phyloP scores from a whole-genome alignment of 2,329 filamentous ascomycete genomes.

The Lachnum nothofagi region DNA sequence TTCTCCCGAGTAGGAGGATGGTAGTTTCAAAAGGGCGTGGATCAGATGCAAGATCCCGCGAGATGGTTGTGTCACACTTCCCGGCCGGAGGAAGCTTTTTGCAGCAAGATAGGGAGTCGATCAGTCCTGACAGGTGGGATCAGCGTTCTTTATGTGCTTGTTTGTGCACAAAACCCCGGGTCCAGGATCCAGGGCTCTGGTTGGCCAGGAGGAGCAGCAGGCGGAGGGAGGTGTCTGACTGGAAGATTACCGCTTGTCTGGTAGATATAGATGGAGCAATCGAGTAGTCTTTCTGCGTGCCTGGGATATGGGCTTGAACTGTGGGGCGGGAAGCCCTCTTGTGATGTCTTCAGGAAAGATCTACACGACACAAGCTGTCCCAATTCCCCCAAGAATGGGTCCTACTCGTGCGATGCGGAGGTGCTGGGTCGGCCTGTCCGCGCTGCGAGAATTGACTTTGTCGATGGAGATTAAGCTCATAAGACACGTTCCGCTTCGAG shows the following conservation, averaged over 20 bases:
- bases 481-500: slow-evolving; percentile 20
- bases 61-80: slow-evolving; percentile 19
- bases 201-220: slow-evolving; percentile 15
- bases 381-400: slow-evolving; percentile 12
- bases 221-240: slow-evolving; percentile 16
- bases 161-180: slow-evolving; percentile 16
- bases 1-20: slow-evolving; percentile 6
- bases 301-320: slow-evolving; percentile 12
- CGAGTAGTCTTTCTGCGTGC: slow-evolving; percentile 5
- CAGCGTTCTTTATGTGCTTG: slow-evolving; percentile 33
- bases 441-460: slow-evolving; percentile 6
- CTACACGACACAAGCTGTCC: slow-evolving; percentile 18
- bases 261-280: slow-evolving; percentile 12
- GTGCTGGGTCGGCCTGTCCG: slow-evolving; percentile 3
- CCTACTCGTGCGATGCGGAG: slow-evolving; percentile 11
- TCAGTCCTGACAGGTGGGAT: slow-evolving; percentile 27
- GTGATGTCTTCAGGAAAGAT: slow-evolving; percentile 24
- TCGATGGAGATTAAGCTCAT: slow-evolving; percentile 26
- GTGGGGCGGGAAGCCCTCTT: slow-evolving; percentile 16
- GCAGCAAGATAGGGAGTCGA: slow-evolving; percentile 23
- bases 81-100: slow-evolving; percentile 15
- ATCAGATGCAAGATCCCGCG: slow-evolving; percentile 33
- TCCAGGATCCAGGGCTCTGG: slow-evolving; percentile 20
- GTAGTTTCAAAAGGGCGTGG: slow-evolving; percentile 23
- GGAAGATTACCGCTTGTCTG: slow-evolving; percentile 8